Percentiles rank a stretch among this genome's conserved stretches.
These are phyloP conservation scores for Lophiotrema nucula DNA, from an alignment of 495 filamentous ascomycete genomes.

Conservation along the genomic window DNA sequence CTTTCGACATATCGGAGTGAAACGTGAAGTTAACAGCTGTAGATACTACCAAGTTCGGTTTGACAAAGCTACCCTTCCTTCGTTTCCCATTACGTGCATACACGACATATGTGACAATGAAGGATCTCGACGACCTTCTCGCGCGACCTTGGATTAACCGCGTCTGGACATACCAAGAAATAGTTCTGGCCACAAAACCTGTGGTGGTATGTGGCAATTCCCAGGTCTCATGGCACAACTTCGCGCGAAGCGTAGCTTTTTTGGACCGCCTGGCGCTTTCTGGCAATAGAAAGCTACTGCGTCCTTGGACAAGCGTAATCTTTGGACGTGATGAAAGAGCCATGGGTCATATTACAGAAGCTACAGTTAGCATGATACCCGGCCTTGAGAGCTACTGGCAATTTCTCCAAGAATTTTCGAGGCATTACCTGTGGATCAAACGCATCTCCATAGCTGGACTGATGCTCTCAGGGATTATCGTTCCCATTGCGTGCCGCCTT, in stretches of 20 bases:
- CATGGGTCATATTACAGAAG: background rate
- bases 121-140: background rate
- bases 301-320: background rate
- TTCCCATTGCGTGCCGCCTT: no score
- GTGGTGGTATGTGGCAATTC: background rate
- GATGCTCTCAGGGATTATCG: no score
- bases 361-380: background rate
- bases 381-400: background rate
- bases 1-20: background rate
- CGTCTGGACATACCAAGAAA: conserved; percentile 7
- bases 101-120: no score
- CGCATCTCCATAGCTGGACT: no score
- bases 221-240: background rate
- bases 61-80: background rate
- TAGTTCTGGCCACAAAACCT: background rate
- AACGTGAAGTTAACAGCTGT: background rate
- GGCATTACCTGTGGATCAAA: background rate
- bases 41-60: background rate
- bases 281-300: background rate
- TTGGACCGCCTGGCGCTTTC: background rate
- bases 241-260: background rate
- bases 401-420: background rate
- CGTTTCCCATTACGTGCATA: background rate
- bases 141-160: background rate
- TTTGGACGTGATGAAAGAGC: background rate